Evolutionary conservation across 495 filamentous ascomycete species (phyloP), one percentile per base, ranked within the genome.

Genomic region (Tuber melanosporum): DNA sequence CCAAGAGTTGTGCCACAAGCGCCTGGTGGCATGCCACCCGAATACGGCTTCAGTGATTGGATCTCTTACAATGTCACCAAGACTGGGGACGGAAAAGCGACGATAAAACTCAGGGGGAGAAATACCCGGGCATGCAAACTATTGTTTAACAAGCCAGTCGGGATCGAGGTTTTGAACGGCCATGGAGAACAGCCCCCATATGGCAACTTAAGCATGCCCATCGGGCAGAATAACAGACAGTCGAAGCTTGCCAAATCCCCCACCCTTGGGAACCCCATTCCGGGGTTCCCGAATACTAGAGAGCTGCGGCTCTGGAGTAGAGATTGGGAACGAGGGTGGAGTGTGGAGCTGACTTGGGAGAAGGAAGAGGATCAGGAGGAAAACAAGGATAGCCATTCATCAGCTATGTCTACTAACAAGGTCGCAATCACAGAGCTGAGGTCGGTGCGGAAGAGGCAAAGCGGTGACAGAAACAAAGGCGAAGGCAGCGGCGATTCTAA

Each of bases 121-220:
- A 90, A 94, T 78, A 93, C 91, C 17, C 89, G 92, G 74, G 89
- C 88, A 36, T 97, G 93, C 83, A 88, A 89, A 42, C 77, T 94
- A 41, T 76, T 87, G 39, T 93, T 94, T 83, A 85, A 90, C 75
- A 84, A 83, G 26, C 88, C 90, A 1, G 88, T 96, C 77, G 86
- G 87, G 19, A 74, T 82, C 41, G 76, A 90, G 12, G 78, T 80
- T 45, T n/a, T 94, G 82, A 83, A 84, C 42, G 89, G 95, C 41
- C 78, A 86, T 17, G 90, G 88, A 75, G 88, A 87, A 32, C 88
- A 87, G 6, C 83, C 85, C 10, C 87, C 90, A 76, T 85, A 85
- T 43, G 89, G 89, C 26, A 93, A 92, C 43, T 86, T 75, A 82
- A 84, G 46, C 81, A 83, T 49, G 46, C 49, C 46, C 26, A 77